Evolutionary conservation across 805 yeast species (phyloP), one percentile per base, ranked within the genome.

Genomic region (Huiozyma sinensis): DNA sequence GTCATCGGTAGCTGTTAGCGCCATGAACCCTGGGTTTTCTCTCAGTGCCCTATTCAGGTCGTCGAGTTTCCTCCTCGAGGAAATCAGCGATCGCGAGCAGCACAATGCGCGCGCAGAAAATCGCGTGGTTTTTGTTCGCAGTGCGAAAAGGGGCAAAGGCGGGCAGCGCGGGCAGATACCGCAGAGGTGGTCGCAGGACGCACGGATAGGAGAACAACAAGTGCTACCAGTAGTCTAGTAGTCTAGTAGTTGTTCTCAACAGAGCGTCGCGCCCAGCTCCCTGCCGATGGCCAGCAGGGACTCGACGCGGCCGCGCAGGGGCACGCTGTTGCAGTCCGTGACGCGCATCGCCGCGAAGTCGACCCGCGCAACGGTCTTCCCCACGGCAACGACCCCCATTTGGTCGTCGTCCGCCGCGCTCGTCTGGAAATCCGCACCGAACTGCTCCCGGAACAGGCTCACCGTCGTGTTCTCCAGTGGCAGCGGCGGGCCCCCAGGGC

Each of bases 221-320:
- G n/a, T n/a, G n/a, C n/a, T n/a, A n/a, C n/a, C n/a, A n/a, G n/a
- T n/a, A n/a, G n/a, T n/a, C n/a, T n/a, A n/a, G n/a, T n/a, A n/a
- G n/a, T n/a, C n/a, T n/a, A n/a, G n/a, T n/a, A n/a, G n/a, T n/a
- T n/a, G n/a, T 31, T 2, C 36, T 73, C 75, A 41, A 89, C 65
- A 28, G 87, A 79, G 50, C 80, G 86, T 32, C 17, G 11, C 24
- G 2, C 83, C 87, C 39, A 89, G 68, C 36, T 73, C 81, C 44
- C 81, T 72, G 8, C 90, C 89, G 47, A 90, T 71, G 35, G 73
- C 75, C 42, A 89, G 65, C 27, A 88, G 79, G 49, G 80, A 86
- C 49, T 79, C 83, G 1, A 89, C 77, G 55, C 97, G 75, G 47
- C 83, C 87, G 49, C 76, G 75, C 44, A 89, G 65, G 1, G 85